These are phyloP conservation scores for Rhizophagus prolifer DNA, from an alignment of 192 early-diverging fungal genomes.

Conservation along the genomic window DNA sequence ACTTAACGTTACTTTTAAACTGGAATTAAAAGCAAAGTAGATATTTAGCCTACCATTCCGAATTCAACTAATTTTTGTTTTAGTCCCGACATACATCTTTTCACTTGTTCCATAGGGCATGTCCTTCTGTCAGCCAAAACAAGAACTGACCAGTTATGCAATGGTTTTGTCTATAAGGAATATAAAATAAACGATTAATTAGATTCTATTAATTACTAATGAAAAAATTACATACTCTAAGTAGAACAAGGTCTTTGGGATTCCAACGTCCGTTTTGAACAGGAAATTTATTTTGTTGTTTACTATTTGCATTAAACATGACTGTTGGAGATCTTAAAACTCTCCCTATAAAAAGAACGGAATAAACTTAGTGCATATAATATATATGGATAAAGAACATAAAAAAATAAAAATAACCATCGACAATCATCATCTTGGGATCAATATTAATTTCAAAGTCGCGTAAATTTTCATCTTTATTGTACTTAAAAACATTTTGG, in stretches of 20 bases:
- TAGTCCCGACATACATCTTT: not conserved
- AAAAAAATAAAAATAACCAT: constrained; percentile 1
- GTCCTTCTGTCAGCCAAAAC: not conserved
- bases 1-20: not conserved
- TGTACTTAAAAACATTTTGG: not conserved
- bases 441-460: constrained; percentile 4
- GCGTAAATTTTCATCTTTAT: constrained; percentile 10
- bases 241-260: not conserved
- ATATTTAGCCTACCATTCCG: constrained; percentile 8
- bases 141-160: constrained; percentile 16
- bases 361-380: not conserved
- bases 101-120: not conserved
- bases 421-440: not conserved
- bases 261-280: constrained; percentile 2
- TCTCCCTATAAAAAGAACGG: not conserved
- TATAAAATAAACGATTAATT: not conserved
- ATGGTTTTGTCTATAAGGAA: not conserved
- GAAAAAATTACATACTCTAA: not conserved
- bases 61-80: not conserved
- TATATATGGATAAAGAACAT: not conserved
- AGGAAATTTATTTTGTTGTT: not conserved
- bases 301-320: not conserved
- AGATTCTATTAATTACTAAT: too few relatives aligned
- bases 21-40: not conserved
- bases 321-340: constrained; percentile 6